Evolutionary conservation across 164 flowering plant genomes (phyloP).

Genomic region (grape (Vitis vinifera)): ASM3070453v1 NC_081809.1:5265001-5265500

Average conservation of each 20-base stretch:
- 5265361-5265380: constrained; percentile 8
- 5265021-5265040: constrained; percentile 1
- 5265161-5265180: neutral
- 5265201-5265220: constrained; percentile 9
- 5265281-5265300: neutral
- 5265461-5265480: too few species aligned
- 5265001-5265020: constrained; percentile 21
- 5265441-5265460: constrained; percentile 25
- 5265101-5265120: constrained; percentile 20
- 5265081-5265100: constrained; percentile 7
- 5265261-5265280: constrained; percentile 2
- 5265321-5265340: constrained; percentile 16
- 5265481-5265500: too few species aligned
- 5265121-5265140: constrained; percentile 15
- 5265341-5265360: constrained; percentile 15
- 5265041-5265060: constrained; percentile 18
- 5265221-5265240: constrained; percentile 6
- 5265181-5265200: constrained; percentile 3
- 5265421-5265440: constrained; percentile 15
- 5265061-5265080: constrained; percentile 18
- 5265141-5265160: constrained; percentile 10
- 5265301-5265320: neutral
- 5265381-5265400: constrained; percentile 23
- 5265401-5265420: constrained; percentile 18
- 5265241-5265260: neutral